Evolutionary conservation across 345 rosid genomes (phyloP).

Genomic region (Eucalyptus dawsonii): DNA sequence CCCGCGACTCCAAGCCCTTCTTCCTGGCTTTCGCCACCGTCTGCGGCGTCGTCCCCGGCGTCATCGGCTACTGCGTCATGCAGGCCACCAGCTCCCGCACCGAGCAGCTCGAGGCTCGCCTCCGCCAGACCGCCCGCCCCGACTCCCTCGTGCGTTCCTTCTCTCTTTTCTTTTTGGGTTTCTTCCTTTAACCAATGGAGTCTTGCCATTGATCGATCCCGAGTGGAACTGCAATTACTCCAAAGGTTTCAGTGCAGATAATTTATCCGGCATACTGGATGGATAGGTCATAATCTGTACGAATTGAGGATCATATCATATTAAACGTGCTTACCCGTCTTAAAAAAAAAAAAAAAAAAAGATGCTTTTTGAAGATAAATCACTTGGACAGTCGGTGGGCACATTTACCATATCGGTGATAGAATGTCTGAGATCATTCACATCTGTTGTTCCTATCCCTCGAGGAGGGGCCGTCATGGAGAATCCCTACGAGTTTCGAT

Average conservation of each 20-base stretch:
- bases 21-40: conserved; percentile 79
- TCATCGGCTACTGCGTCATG: conserved; percentile 86
- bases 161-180: not conserved
- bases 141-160: conserved; percentile 46
- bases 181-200: not conserved
- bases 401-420: not conserved
- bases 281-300: not conserved
- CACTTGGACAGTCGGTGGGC: not conserved
- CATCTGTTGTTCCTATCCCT: not conserved
- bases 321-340: not conserved
- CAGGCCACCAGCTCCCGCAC: conserved; percentile 64
- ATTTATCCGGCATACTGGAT: not conserved
- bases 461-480: not conserved
- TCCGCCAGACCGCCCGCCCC: conserved; percentile 70
- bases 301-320: not conserved
- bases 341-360: not conserved
- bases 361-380: not conserved
- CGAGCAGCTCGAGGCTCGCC: conserved; percentile 73
- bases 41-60: conserved; percentile 86
- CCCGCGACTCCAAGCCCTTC: conserved; percentile 79
- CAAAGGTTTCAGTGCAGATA: not conserved
- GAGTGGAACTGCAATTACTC: not conserved
- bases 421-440: not conserved
- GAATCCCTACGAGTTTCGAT: not conserved
- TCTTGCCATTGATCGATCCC: not conserved